Evolutionary conservation across 441 rosid species (phyloP).

Genomic region (Jatropha multifida): DNA sequence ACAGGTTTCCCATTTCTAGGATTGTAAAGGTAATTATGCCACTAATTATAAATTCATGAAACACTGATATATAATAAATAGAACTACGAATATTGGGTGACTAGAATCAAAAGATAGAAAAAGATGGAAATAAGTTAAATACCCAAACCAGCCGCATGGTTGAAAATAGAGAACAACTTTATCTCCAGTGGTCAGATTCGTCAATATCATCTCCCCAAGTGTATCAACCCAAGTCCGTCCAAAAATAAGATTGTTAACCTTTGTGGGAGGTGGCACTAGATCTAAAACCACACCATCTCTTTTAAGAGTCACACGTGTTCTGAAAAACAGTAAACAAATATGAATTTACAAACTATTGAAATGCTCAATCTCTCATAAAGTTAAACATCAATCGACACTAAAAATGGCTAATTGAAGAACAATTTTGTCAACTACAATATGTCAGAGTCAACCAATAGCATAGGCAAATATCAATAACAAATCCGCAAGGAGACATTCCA

Average conservation of each 20-base stretch:
- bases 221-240: conserved; percentile 99
- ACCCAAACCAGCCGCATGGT: conserved; percentile 99
- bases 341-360: background rate
- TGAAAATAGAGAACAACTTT: conserved; percentile 92
- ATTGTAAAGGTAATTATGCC: background rate
- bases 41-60: background rate
- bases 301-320: conserved; percentile 87
- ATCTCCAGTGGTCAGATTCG: conserved; percentile 89
- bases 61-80: background rate
- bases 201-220: conserved; percentile 93
- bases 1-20: background rate
- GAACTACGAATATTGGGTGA: background rate
- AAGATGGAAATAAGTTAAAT: conserved; percentile 16
- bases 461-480: background rate
- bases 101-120: background rate
- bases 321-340: conserved; percentile 27
- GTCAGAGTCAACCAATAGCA: background rate
- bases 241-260: conserved; percentile 89
- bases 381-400: background rate
- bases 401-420: background rate
- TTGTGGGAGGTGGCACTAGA: conserved; percentile 92
- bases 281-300: conserved; percentile 88
- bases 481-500: background rate
- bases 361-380: background rate
- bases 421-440: background rate